A percentile compares a stretch with the other conserved stretches of the same genome.
These are phyloP conservation scores for Aspergillus pseudonomiae DNA, from an alignment of 2,329 filamentous ascomycete genomes.

Conservation along the genomic window DNA sequence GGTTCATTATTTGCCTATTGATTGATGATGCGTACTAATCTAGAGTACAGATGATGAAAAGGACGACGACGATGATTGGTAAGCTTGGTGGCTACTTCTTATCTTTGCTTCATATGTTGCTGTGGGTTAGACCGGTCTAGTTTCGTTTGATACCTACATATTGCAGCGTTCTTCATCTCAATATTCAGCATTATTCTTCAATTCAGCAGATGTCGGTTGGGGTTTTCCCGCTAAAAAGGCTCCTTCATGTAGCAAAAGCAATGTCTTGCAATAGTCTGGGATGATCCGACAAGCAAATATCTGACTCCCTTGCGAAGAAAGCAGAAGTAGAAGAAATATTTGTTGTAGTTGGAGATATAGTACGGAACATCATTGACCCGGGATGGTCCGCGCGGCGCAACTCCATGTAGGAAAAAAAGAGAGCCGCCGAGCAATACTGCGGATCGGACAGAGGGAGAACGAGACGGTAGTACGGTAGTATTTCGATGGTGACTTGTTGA, in stretches of 20 bases:
- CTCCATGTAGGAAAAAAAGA: conserved; percentile 12
- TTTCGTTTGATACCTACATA: conserved; percentile 23
- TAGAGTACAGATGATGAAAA: conserved; percentile 47
- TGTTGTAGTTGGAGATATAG: background rate
- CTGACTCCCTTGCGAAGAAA: background rate
- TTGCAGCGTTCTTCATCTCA: conserved; percentile 11
- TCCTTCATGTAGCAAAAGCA: background rate
- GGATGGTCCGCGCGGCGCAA: conserved; percentile 6
- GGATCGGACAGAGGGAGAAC: background rate
- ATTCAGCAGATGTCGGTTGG: background rate
- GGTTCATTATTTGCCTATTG: conserved; percentile 48
- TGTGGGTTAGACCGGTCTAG: conserved; percentile 15
- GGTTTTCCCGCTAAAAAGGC: background rate
- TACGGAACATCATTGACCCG: conserved; percentile 18
- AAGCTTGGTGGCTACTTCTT: conserved; percentile 18
- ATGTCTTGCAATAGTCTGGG: background rate
- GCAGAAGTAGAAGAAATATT: background rate
- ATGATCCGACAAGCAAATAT: background rate
- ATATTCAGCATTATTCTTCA: conserved; percentile 6
- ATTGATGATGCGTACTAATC: conserved; percentile 26
- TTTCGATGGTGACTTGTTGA: conserved; percentile 12
- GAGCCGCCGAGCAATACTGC: conserved; percentile 3
- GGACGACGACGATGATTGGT: conserved; percentile 52
- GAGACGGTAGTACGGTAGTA: conserved; percentile 2
- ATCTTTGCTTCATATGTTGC: conserved; percentile 4